phyloP scores from a whole-genome alignment of 2,329 filamentous ascomycete species.

The Xylariaceae sp. region DNA sequence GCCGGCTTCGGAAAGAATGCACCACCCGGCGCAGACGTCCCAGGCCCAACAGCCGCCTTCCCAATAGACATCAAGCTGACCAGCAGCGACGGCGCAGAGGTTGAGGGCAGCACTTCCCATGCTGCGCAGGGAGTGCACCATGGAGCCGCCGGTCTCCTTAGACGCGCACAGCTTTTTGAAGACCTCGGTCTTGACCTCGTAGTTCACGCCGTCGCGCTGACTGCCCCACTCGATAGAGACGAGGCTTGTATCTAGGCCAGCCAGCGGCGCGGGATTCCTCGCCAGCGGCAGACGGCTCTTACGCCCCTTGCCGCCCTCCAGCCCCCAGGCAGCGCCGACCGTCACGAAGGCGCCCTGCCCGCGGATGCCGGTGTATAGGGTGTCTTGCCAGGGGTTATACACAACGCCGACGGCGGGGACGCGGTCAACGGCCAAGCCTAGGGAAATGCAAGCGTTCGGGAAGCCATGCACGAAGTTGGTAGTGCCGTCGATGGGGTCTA shows the following conservation, averaged over 20 bases:
- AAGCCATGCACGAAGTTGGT: conserved; percentile 78
- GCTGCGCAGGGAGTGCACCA: conserved; percentile 71
- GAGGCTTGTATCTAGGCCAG: conserved; percentile 58
- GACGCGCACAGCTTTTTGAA: conserved; percentile 58
- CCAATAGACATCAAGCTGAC: conserved; percentile 72
- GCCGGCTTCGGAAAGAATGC: conserved; percentile 69
- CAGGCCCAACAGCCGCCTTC: conserved; percentile 81
- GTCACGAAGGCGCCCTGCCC: conserved; percentile 63
- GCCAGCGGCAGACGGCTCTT: conserved; percentile 44
- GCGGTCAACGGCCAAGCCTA: conserved; percentile 63
- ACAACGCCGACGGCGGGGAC: conserved; percentile 66
- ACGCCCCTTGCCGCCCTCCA: conserved; percentile 35
- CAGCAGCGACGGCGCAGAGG: conserved; percentile 66
- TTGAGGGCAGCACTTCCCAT: conserved; percentile 73
- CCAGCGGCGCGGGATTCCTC: conserved; percentile 51
- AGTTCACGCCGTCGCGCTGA: conserved; percentile 65
- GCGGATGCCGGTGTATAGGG: conserved; percentile 64
- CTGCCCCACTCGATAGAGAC: conserved; percentile 72
- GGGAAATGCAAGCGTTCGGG: conserved; percentile 70
- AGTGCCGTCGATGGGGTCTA: conserved; percentile 78
- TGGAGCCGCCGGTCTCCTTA: conserved; percentile 61
- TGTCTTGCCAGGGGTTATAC: conserved; percentile 72
- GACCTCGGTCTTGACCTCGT: conserved; percentile 61
- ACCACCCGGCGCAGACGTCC: conserved; percentile 81
- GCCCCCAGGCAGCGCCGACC: conserved; percentile 40